Percentiles rank a stretch among this genome's conserved stretches.
Evolutionary conservation across 2,329 filamentous ascomycete species (phyloP).

Genomic region (Fusarium sp.): DNA sequence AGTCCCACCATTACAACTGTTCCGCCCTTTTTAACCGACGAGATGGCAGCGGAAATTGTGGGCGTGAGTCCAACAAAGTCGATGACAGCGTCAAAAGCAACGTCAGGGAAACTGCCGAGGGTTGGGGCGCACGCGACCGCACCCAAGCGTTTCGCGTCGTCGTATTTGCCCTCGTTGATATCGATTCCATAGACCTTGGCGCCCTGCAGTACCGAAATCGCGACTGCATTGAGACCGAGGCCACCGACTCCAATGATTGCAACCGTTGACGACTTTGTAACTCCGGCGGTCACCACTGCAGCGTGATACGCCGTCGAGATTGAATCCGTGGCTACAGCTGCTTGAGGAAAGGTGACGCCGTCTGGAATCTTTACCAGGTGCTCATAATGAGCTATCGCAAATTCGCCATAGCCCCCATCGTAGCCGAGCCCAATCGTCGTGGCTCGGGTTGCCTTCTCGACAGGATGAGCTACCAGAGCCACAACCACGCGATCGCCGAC

Average conservation of each 20-base stretch:
- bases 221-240: constrained; percentile 21
- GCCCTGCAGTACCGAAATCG: constrained; percentile 8
- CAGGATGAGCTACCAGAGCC: constrained; percentile 16
- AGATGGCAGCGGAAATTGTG: not conserved
- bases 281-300: constrained; percentile 2
- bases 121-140: constrained; percentile 1
- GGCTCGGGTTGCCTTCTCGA: constrained; percentile 6
- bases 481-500: constrained; percentile 18
- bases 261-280: not conserved
- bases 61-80: not conserved
- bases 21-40: not conserved
- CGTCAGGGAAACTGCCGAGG: not conserved
- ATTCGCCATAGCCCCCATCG: not conserved
- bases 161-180: constrained; percentile 15
- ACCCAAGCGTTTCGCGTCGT: constrained; percentile 5
- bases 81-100: not conserved
- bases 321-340: constrained; percentile 23
- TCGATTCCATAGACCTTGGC: constrained; percentile 24
- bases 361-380: constrained; percentile 16
- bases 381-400: not conserved
- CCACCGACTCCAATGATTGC: constrained; percentile 19
- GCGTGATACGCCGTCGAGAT: constrained; percentile 24
- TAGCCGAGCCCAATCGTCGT: not conserved
- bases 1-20: constrained; percentile 16
- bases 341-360: constrained; percentile 9